These are phyloP conservation scores for Cystobasidium sp. DNA, from an alignment of 1,284 basidiomycete genomes.

Conservation along the genomic window DNA sequence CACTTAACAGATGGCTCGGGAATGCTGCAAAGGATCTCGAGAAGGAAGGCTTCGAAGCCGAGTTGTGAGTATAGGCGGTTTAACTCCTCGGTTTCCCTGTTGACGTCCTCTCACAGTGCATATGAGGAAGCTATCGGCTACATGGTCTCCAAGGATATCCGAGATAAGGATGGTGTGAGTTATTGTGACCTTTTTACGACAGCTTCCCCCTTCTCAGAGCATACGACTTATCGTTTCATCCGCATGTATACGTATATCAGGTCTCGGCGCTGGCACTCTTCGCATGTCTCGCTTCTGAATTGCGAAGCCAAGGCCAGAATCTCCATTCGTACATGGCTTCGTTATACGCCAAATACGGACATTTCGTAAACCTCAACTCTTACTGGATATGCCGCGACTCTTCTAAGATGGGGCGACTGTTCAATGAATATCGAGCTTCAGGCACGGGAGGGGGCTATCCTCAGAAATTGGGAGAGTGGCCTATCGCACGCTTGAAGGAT, in stretches of 20 bases:
- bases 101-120: slow-evolving; percentile 56
- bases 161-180: slow-evolving; percentile 82
- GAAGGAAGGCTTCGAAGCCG: slow-evolving; percentile 69
- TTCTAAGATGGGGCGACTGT: slow-evolving; percentile 68
- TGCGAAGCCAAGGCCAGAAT: slow-evolving; percentile 64
- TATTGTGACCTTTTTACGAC: slow-evolving; percentile 59
- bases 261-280: slow-evolving; percentile 63
- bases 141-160: slow-evolving; percentile 75
- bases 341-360: slow-evolving; percentile 62
- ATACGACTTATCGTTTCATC: not conserved
- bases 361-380: slow-evolving; percentile 66
- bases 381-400: slow-evolving; percentile 77
- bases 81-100: not conserved
- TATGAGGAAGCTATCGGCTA: slow-evolving; percentile 86
- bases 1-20: slow-evolving; percentile 61
- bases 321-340: slow-evolving; percentile 66
- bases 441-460: slow-evolving; percentile 58
- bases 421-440: slow-evolving; percentile 64
- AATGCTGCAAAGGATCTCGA: slow-evolving; percentile 73
- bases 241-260: slow-evolving; percentile 52
- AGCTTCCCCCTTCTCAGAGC: not conserved
- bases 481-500: slow-evolving; percentile 69
- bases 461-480: slow-evolving; percentile 65
- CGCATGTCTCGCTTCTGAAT: slow-evolving; percentile 66
- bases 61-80: slow-evolving; percentile 60